phyloP scores from a whole-genome alignment of 495 filamentous ascomycete genomes.

The Talaromyces stipitatus region DNA sequence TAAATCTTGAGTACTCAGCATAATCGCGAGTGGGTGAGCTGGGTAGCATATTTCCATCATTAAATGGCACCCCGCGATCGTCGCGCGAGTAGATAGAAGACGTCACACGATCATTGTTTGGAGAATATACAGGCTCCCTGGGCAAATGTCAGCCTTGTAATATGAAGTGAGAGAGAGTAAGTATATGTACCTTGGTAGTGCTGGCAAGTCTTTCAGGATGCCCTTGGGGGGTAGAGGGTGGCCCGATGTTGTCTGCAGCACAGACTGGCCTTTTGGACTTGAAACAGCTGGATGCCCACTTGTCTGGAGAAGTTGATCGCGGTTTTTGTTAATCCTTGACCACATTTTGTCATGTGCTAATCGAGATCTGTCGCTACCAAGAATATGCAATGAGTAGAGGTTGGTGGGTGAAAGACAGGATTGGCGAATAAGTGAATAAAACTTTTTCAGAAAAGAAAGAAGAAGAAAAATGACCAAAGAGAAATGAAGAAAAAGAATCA shows the following conservation, averaged over 20 bases:
- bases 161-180: not conserved
- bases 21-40: slow-evolving; percentile 1
- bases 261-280: not conserved
- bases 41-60: not conserved
- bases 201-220: slow-evolving; percentile 27
- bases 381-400: not conserved
- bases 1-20: not conserved
- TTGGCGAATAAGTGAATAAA: not conserved
- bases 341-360: slow-evolving; percentile 28
- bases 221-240: not conserved
- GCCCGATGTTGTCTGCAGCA: not conserved
- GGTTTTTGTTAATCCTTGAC: slow-evolving; percentile 21
- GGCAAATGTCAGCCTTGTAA: not conserved
- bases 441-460: not conserved
- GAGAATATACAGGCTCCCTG: not conserved
- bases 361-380: not conserved
- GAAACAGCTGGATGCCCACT: not conserved
- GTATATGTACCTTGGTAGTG: slow-evolving; percentile 33
- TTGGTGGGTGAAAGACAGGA: not conserved
- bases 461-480: slow-evolving; percentile 6
- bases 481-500: slow-evolving; percentile 3
- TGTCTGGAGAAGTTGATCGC: not conserved
- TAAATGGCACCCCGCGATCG: slow-evolving; percentile 16
- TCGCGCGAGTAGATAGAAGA: slow-evolving; percentile 22
- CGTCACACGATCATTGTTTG: slow-evolving; percentile 11